Evolutionary conservation across 2,329 filamentous ascomycete species (phyloP).

Genomic region (Aspergillus flavus): DNA sequence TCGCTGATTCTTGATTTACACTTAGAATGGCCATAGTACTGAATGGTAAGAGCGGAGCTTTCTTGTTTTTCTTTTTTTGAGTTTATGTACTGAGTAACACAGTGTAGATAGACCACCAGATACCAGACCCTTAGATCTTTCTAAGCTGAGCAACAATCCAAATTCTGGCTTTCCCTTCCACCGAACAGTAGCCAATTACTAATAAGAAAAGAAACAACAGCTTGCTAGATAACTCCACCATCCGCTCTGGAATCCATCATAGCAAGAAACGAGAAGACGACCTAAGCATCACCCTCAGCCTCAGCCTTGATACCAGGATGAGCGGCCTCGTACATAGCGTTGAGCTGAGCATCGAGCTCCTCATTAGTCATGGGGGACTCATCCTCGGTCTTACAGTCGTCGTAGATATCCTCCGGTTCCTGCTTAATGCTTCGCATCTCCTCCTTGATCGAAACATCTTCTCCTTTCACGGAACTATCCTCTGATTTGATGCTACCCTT

Average conservation of each 20-base stretch:
- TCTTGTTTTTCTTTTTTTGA: neutral
- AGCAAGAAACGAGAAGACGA: neutral
- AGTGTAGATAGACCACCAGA: neutral
- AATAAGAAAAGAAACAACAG: neutral
- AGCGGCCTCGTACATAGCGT: slow-evolving; percentile 8
- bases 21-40: neutral
- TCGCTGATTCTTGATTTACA: neutral
- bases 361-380: slow-evolving; percentile 8
- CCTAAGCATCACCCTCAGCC: neutral
- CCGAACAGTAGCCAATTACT: neutral
- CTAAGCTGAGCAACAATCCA: neutral
- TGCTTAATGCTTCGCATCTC: neutral
- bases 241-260: neutral
- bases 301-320: slow-evolving; percentile 4
- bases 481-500: neutral
- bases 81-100: neutral
- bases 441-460: neutral
- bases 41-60: neutral
- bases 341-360: slow-evolving; percentile 18
- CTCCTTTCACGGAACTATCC: neutral
- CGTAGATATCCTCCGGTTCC: neutral
- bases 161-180: neutral
- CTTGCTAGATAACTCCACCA: neutral
- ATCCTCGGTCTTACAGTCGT: slow-evolving; percentile 3
- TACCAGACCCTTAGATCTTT: neutral